Evolutionary conservation across 2,329 filamentous ascomycete genomes (phyloP), one percentile per base, ranked within the genome.

Genomic region (Fusarium aywerte): DNA sequence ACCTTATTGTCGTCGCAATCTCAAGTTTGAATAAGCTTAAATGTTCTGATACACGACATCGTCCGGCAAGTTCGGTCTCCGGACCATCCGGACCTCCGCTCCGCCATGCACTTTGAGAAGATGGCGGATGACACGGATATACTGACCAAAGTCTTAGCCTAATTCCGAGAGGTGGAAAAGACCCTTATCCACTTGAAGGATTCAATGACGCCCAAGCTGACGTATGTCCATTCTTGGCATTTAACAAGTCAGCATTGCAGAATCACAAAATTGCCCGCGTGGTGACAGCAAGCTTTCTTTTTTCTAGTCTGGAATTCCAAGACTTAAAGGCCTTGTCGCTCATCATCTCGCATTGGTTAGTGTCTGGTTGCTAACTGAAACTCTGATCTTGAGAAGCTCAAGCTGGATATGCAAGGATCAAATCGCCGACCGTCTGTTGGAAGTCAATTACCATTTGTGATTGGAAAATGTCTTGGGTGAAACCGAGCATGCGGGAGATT

Each of bases 171-270:
- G 42, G 48, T 18, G 31, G 42, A 33, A 48, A 36, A 15, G 31
- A 48, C 45, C 40, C 38, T 52, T 54, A 42, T 40, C 59, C 52
- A 58, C 59, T 32, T 25, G 15, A 7, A 47, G n/a, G 16, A 21
- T 36, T 62, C 44, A 59, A 58, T 53, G 61, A 65, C 62, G 48
- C 47, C 21, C 13, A 27, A 60, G 62, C 62, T 65, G 60, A 65
- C 62, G 62, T 64, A 60, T 23, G 16, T 32, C 16, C 16, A 13
- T 48, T 60, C 62, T 65, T 65, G 62, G 62, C 62, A 44, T 16
- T 23, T 3, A 8, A 38, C 39, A 33, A 58, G 60, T 63, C 50
- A 57, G 60, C 50, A 56, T 43, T n/a, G 29, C 25, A 27, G 13
- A 27, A 18, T 58, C 53, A 59, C 55, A 25, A 38, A 44, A 25